A percentile compares a stretch with the other conserved stretches of the same genome.
Conservation (phyloP, 768 basidiomycete species). For the Termitomyces eurrhizus region DNA sequence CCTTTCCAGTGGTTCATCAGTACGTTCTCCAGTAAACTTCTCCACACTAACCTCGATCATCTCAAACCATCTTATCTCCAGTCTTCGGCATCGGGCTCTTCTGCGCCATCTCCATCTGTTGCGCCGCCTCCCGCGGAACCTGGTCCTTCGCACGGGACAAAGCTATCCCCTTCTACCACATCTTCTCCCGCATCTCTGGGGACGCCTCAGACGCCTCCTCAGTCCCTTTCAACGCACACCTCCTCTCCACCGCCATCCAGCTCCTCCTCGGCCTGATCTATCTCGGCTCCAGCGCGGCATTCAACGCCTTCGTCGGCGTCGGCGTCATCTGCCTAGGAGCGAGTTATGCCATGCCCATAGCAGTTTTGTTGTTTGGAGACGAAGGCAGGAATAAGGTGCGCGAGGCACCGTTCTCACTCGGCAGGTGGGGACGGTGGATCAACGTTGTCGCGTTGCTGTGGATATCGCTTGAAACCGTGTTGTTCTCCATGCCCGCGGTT, state of each 20-base stretch:
- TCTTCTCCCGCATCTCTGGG: slow-evolving; percentile 44
- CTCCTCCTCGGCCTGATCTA: slow-evolving; percentile 59
- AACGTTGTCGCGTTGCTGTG: slow-evolving; percentile 56
- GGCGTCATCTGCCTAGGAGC: slow-evolving; percentile 63
- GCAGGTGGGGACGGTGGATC: slow-evolving; percentile 37
- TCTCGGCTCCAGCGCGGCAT: slow-evolving; percentile 58
- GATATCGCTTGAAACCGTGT: slow-evolving; percentile 54
- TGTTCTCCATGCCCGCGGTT: slow-evolving; percentile 67
- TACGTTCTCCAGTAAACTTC: slow-evolving; percentile 17
- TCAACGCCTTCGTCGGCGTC: slow-evolving; percentile 67
- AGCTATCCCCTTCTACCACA: slow-evolving; percentile 50
- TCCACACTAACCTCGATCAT: neutral
- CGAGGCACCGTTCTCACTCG: slow-evolving; percentile 50
- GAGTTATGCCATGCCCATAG: slow-evolving; percentile 61
- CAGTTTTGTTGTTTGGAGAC: slow-evolving; percentile 37
- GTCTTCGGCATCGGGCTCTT: slow-evolving; percentile 57
- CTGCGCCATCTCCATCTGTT: slow-evolving; percentile 63
- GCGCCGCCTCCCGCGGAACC: slow-evolving; percentile 64
- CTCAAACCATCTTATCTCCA: slow-evolving; percentile 13
- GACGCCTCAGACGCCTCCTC: slow-evolving; percentile 30
- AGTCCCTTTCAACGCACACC: slow-evolving; percentile 57
- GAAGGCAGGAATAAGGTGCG: slow-evolving; percentile 38
- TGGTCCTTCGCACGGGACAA: slow-evolving; percentile 71
- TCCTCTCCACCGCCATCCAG: slow-evolving; percentile 56
- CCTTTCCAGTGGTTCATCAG: slow-evolving; percentile 36